These are phyloP conservation scores for Leccinum barrowsii DNA, from an alignment of 768 basidiomycete genomes.

Conservation along the genomic window DNA sequence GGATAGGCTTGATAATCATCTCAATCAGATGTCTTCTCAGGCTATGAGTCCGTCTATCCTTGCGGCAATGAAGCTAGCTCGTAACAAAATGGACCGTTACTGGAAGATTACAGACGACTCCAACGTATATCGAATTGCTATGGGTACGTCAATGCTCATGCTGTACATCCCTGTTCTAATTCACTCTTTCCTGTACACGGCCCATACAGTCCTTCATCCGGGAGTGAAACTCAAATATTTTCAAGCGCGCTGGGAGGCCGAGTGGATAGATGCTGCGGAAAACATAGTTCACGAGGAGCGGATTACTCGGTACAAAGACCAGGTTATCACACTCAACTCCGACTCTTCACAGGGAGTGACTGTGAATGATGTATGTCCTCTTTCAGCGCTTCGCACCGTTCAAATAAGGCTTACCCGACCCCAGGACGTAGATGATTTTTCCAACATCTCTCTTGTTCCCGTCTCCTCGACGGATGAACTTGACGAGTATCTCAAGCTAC, in stretches of 20 bases:
- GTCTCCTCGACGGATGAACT: too few species aligned
- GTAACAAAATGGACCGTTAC: conserved; percentile 3
- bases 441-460: too few species aligned
- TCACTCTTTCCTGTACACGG: too few species aligned
- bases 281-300: not conserved
- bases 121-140: not conserved
- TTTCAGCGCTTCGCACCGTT: not conserved
- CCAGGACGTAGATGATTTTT: too few species aligned
- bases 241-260: not conserved
- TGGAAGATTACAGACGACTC: not conserved
- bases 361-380: not conserved
- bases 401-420: not conserved
- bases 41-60: not conserved
- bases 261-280: not conserved
- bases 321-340: not conserved
- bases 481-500: too few species aligned
- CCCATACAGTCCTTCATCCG: too few species aligned
- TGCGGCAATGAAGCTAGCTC: not conserved
- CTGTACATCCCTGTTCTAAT: too few species aligned
- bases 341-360: not conserved
- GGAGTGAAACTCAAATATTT: not conserved
- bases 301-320: not conserved
- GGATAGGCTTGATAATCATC: not conserved
- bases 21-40: not conserved
- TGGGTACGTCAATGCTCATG: too few species aligned